These are phyloP conservation scores for Diaporthe vaccinii DNA, from an alignment of 2,329 filamentous ascomycete species.

Conservation along the genomic window DNA sequence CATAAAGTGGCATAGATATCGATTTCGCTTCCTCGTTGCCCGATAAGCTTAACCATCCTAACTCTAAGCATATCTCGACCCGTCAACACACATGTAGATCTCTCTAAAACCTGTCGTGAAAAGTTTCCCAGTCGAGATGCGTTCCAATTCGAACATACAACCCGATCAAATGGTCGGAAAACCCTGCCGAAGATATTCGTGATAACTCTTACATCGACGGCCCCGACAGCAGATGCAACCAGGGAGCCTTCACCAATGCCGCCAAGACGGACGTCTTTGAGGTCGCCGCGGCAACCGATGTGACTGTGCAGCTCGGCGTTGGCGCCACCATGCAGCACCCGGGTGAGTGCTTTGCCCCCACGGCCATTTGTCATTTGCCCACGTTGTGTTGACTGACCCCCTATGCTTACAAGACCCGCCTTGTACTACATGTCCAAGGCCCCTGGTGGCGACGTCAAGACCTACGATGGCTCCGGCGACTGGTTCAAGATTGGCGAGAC, in stretches of 20 bases:
- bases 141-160: not conserved
- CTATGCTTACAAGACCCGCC: not conserved
- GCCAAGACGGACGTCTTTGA: conserved; percentile 8
- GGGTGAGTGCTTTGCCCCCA: not conserved
- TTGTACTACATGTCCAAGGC: conserved; percentile 42
- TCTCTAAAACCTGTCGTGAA: no score
- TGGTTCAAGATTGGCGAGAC: conserved; percentile 27
- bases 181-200: conserved; percentile 5
- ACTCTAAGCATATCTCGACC: no score
- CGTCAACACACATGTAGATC: no score
- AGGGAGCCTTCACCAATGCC: conserved; percentile 8
- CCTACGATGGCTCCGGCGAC: conserved; percentile 22
- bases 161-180: not conserved
- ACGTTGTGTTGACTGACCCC: not conserved
- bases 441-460: not conserved
- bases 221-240: not conserved
- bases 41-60: no score
- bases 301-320: not conserved
- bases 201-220: conserved; percentile 6
- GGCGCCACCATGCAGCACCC: conserved; percentile 3
- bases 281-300: not conserved
- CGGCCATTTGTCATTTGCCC: not conserved
- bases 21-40: no score
- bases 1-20: no score
- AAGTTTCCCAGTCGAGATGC: no score